These are phyloP conservation scores for Hygrocybe coccinea DNA, from an alignment of 768 basidiomycete genomes.

Conservation along the genomic window DNA sequence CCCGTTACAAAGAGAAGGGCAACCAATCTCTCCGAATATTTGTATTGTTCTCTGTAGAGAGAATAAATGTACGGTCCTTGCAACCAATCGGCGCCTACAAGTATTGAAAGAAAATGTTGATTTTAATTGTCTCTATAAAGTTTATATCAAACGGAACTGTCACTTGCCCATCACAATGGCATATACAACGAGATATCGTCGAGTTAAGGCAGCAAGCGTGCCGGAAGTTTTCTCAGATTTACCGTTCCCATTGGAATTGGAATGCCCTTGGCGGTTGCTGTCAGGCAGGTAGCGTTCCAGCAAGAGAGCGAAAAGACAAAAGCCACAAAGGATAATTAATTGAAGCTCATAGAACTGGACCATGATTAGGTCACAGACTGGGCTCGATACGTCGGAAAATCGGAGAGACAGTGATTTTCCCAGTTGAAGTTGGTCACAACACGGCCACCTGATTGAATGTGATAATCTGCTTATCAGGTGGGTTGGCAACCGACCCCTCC, in stretches of 20 bases:
- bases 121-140: not conserved
- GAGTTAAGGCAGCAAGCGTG: slow-evolving; percentile 31
- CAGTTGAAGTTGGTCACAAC: too few species aligned
- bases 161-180: slow-evolving; percentile 66
- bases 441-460: too few species aligned
- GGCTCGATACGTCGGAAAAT: too few species aligned
- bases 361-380: too few species aligned
- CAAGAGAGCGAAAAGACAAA: slow-evolving; percentile 32
- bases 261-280: slow-evolving; percentile 16
- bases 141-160: not conserved
- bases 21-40: slow-evolving; percentile 56
- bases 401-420: too few species aligned
- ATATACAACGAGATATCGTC: slow-evolving; percentile 62
- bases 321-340: slow-evolving; percentile 30
- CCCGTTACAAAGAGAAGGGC: slow-evolving; percentile 75
- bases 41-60: slow-evolving; percentile 65
- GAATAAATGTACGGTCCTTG: slow-evolving; percentile 79
- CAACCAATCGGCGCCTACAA: slow-evolving; percentile 68
- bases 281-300: slow-evolving; percentile 29
- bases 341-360: slow-evolving; percentile 40
- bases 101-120: slow-evolving; percentile 3
- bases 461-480: too few species aligned
- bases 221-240: slow-evolving; percentile 5
- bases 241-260: slow-evolving; percentile 12
- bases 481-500: too few species aligned